phyloP scores from a whole-genome alignment of 129 eudicot genomes.

The Rutidosis leptorrhynchoides region DNA sequence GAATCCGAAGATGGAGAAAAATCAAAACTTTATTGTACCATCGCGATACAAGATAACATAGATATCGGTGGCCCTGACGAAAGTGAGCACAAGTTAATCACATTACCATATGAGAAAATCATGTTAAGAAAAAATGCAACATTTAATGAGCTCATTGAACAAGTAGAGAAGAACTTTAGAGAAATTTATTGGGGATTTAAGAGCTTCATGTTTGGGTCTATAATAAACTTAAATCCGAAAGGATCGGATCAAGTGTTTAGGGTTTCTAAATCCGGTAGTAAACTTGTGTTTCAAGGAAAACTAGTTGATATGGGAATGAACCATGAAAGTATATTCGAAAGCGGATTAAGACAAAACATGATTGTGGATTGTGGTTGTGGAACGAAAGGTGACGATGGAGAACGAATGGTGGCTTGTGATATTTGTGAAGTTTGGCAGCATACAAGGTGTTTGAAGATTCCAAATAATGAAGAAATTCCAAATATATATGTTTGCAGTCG shows the following conservation, averaged over 20 bases:
- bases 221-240: constrained; percentile 34
- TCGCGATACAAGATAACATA: constrained; percentile 29
- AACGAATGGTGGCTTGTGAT: constrained; percentile 88
- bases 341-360: constrained; percentile 23
- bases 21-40: constrained; percentile 44
- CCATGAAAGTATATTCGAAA: constrained; percentile 38
- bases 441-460: constrained; percentile 70
- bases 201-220: constrained; percentile 39
- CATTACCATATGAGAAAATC: constrained; percentile 53
- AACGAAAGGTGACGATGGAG: constrained; percentile 75
- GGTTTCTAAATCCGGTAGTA: constrained; percentile 44
- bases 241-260: constrained; percentile 54
- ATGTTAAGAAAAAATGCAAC: constrained; percentile 43
- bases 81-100: constrained; percentile 27
- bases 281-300: constrained; percentile 48
- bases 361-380: constrained; percentile 78
- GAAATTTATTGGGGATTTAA: constrained; percentile 64
- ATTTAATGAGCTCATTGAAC: constrained; percentile 54
- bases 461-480: constrained; percentile 66
- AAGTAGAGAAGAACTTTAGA: constrained; percentile 59
- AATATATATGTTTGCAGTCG: constrained; percentile 63
- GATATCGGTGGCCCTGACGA: neutral
- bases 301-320: constrained; percentile 25
- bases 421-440: constrained; percentile 94
- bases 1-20: constrained; percentile 29